Evolutionary conservation across 2,329 filamentous ascomycete species (phyloP), one percentile per base, ranked within the genome.

Genomic region (Diplodia mutila): DNA sequence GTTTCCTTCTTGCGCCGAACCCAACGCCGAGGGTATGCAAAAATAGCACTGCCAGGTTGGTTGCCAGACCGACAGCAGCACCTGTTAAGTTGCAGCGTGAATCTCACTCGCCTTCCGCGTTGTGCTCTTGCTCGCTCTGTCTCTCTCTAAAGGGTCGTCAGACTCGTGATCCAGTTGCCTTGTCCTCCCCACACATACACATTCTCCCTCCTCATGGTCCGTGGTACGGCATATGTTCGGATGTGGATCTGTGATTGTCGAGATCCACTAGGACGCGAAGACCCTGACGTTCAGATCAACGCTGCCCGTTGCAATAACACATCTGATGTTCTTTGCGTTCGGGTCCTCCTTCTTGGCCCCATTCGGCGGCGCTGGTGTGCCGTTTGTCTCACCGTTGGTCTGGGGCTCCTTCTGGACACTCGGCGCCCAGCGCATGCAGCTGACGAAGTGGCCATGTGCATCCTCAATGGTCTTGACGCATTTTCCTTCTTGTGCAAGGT

Each of bases 391-490:
- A 9, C 77, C 79, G 61, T 80, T 80, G 42, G 74, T 71, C 61
- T 76, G 75, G 1, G 76, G 81, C 68, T 91, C 87, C 73, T 90
- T 92, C 69, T 87, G 82, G 27, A 92, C 83, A 48, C 88, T 88
- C 0, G 94, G 94, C 1, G 93, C 94, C 94, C 94, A 98, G 69
- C 93, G 83, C 73, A 97, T 84, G 75, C 91, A 94, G 69, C 88
- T 93, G 61, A 97, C 87, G 74, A 98, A 97, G 75, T 93, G 93
- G 4, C 86, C 89, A 76, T 97, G 93, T 0, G 89, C 89, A 70
- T 93, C 91, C 46, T 85, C 84, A 18, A 98, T 82, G 0, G 88
- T 89, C 79, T 94, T 94, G 72, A 97, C 93, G 73, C 93, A 94
- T 75, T 93, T 94, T 51, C 92, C 92, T 77, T 97, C 93, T 76